phyloP scores from a whole-genome alignment of 306 rosid genomes.

The Begonia masoniana region DNA sequence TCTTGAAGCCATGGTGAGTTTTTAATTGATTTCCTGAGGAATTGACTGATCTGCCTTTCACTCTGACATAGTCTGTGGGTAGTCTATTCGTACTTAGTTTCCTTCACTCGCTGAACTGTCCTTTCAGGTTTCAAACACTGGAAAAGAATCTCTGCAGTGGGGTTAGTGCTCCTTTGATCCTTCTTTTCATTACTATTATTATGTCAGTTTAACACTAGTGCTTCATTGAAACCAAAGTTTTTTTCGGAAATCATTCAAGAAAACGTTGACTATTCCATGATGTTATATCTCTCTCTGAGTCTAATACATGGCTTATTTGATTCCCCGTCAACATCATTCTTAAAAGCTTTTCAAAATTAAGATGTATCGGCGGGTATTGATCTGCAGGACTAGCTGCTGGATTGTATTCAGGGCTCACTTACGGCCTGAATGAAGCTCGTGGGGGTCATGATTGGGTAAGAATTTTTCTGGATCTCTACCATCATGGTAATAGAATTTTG shows the following conservation, averaged over 20 bases:
- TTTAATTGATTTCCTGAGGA: no score
- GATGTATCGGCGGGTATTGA: no score
- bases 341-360: no score
- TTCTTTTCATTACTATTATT: no score
- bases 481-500: background rate
- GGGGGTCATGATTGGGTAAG: constrained; percentile 85
- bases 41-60: no score
- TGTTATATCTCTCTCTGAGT: no score
- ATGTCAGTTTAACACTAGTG: no score
- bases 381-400: constrained; percentile 75
- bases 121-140: constrained; percentile 61
- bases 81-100: no score
- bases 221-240: no score
- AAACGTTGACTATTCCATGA: no score
- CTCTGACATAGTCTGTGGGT: no score
- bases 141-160: constrained; percentile 84
- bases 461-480: background rate
- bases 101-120: background rate
- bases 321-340: background rate
- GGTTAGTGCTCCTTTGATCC: constrained; percentile 22
- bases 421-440: constrained; percentile 76
- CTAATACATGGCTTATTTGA: background rate
- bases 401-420: constrained; percentile 70
- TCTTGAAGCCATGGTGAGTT: constrained; percentile 76
- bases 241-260: no score